Evolutionary conservation across 495 filamentous ascomycete species (phyloP), one percentile per base, ranked within the genome.

Genomic region (Neurospora hispaniola): DNA sequence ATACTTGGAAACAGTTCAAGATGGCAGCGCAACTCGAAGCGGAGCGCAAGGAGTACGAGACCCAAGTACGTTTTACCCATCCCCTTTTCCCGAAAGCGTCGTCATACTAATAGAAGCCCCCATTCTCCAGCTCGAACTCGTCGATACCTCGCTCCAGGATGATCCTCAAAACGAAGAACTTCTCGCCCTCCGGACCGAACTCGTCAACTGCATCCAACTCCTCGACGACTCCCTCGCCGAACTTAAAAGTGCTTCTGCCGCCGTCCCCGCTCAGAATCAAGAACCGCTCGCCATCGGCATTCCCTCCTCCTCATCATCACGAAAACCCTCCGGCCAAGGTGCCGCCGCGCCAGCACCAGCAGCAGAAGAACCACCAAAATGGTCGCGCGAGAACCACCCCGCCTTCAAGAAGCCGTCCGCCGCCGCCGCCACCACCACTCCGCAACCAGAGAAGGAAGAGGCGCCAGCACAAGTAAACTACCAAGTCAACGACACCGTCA

Each of bases 141-240:
- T 96, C 66, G 82, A 90, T 79, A 85, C 88, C 40, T 89, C 89
- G 69, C 89, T 97, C 72, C 90, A 91, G 85, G 90, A 91, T 81
- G 93, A 96, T 78, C 91, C 94, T 74, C 89, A 92, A 74, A 97
- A 94, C 80, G 84, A 85, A 77, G 94, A 95, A 83, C 89, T 97
- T 78, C 87, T 89, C 74, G 89, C 85, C 80, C 90, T 97, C 79
- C 90, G 91, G 81, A 81, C 85, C 83, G 93, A 97, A 87, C 89
- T 97, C 81, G 88, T 93, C 87, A 88, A 93, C 86, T 88, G 93
- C 85, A 92, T 96, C 81, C 85, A 86, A 83, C 86, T 94, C 76
- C 89, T 91, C 81, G 87, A 92, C 85, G 89, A 90, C 74, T 86
- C 90, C 74, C 91, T 97, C 85, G 89, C 90, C 86, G 93, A 96